phyloP scores from a whole-genome alignment of 768 basidiomycete genomes.

The Daedaleopsis sinensis region DNA sequence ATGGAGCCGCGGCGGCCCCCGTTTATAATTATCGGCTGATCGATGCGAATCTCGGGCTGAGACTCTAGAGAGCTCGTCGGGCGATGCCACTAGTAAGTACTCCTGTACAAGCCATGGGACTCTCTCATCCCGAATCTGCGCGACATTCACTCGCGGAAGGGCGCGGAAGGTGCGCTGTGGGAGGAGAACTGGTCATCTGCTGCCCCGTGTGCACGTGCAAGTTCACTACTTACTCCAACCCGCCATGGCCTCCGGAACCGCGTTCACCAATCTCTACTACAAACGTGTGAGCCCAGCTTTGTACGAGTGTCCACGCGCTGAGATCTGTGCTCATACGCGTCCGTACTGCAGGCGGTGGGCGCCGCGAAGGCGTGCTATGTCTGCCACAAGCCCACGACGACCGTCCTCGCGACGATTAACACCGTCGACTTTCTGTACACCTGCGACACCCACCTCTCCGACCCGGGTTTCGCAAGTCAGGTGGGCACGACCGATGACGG shows the following conservation, averaged over 20 bases:
- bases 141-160: constrained; percentile 17
- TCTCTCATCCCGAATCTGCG: constrained; percentile 12
- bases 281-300: constrained; percentile 64
- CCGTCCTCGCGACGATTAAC: constrained; percentile 83
- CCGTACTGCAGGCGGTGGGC: constrained; percentile 60
- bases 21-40: constrained; percentile 28
- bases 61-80: neutral
- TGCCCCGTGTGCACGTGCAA: constrained; percentile 15
- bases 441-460: constrained; percentile 79
- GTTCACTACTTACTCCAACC: neutral
- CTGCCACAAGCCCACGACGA: constrained; percentile 79
- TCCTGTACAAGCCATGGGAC: constrained; percentile 2
- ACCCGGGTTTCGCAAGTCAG: constrained; percentile 71
- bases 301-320: neutral
- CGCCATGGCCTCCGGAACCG: constrained; percentile 8
- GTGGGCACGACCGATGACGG: constrained; percentile 43
- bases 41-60: constrained; percentile 11
- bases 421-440: constrained; percentile 86
- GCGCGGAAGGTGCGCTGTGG: constrained; percentile 11
- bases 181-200: constrained; percentile 10
- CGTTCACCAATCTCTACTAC: constrained; percentile 85
- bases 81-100: too few relatives aligned
- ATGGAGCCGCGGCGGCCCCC: constrained; percentile 20
- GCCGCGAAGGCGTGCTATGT: constrained; percentile 79
- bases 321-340: constrained; percentile 14